Conservation (phyloP, 805 yeast genomes). For the Barnettozyma californica region DNA sequence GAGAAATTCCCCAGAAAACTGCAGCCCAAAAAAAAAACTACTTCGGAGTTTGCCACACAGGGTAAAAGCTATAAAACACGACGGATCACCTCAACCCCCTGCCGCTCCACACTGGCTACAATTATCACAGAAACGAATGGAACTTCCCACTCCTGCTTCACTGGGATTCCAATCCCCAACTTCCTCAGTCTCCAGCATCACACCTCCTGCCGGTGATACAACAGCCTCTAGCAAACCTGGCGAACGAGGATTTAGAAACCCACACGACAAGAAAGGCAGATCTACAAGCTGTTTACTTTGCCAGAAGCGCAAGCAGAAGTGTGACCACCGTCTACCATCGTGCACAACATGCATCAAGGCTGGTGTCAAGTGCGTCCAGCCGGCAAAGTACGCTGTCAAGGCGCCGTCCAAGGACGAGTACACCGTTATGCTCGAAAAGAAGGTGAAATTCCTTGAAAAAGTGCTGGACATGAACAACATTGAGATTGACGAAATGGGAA, state of each 20-base stretch:
- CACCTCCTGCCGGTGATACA: neutral
- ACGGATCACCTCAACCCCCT: neutral
- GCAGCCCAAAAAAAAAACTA: conserved; percentile 1
- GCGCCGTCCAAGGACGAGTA: conserved; percentile 49
- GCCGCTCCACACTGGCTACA: neutral
- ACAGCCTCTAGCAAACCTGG: conserved; percentile 3
- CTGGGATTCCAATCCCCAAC: conserved; percentile 1
- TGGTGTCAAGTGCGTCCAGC: conserved; percentile 57
- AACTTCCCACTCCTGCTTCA: conserved; percentile 2
- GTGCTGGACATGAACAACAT: conserved; percentile 32
- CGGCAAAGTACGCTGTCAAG: conserved; percentile 48
- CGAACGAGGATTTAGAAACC: conserved; percentile 16
- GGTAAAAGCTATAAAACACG: neutral
- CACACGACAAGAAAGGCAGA: conserved; percentile 45
- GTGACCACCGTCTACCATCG: conserved; percentile 60
- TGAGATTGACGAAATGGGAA: conserved; percentile 23
- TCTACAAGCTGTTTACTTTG: conserved; percentile 53
- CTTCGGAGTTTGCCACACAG: conserved; percentile 2
- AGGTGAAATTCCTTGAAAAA: conserved; percentile 46
- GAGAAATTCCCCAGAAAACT: conserved; percentile 5
- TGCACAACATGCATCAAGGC: conserved; percentile 66
- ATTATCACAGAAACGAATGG: neutral
- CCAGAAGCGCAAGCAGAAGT: conserved; percentile 54
- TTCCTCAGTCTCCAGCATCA: neutral
- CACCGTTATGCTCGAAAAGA: conserved; percentile 50